These are phyloP conservation scores for Saxophila tyrrhenica DNA, from an alignment of 495 filamentous ascomycete genomes.

Conservation along the genomic window DNA sequence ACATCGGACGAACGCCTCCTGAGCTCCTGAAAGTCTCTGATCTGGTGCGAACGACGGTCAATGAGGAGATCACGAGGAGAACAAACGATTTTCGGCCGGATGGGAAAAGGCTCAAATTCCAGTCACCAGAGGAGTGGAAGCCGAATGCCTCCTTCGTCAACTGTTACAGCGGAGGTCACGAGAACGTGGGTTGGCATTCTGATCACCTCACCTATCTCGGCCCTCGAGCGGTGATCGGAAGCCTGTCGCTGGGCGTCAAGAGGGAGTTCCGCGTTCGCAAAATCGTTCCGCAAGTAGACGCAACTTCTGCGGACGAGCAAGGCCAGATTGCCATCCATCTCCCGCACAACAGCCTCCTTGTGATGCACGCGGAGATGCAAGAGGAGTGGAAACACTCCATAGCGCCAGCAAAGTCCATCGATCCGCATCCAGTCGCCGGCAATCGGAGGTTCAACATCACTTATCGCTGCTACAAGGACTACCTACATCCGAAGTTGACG, in stretches of 20 bases:
- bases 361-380: constrained; percentile 93
- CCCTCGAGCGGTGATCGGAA: constrained; percentile 77
- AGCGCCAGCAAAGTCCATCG: constrained; percentile 57
- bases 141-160: constrained; percentile 92
- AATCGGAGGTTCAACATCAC: constrained; percentile 83
- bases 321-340: constrained; percentile 87
- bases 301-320: constrained; percentile 40
- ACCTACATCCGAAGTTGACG: constrained; percentile 59
- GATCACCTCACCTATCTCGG: constrained; percentile 92
- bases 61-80: constrained; percentile 54
- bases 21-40: constrained; percentile 53
- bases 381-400: constrained; percentile 73
- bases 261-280: constrained; percentile 81
- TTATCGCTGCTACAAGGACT: constrained; percentile 73
- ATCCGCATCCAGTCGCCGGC: constrained; percentile 70
- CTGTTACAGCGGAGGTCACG: constrained; percentile 66
- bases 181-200: constrained; percentile 82
- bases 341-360: constrained; percentile 75
- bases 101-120: constrained; percentile 64
- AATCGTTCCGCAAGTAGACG: constrained; percentile 48
- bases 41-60: constrained; percentile 61
- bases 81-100: constrained; percentile 50
- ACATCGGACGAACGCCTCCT: constrained; percentile 63
- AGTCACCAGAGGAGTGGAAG: constrained; percentile 59
- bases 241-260: constrained; percentile 76